A percentile compares a stretch with the other conserved stretches of the same genome.
These are phyloP conservation scores for Picea glauca DNA, from an alignment of 75 land plant genomes.

Conservation along the genomic window DNA sequence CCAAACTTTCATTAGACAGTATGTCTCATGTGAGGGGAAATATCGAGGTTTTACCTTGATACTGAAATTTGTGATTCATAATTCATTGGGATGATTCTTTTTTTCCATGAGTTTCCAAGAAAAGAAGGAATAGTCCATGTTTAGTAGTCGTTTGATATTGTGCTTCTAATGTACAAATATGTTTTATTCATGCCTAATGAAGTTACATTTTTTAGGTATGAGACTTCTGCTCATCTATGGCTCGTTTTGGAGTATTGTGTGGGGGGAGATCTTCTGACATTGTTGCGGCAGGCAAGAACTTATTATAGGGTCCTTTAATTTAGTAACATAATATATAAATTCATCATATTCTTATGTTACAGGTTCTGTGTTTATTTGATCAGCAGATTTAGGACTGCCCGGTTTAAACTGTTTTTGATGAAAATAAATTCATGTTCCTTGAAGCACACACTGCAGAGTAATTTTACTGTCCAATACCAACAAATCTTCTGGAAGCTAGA, in stretches of 20 bases:
- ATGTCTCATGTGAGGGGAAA: neutral
- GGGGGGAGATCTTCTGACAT: conserved; percentile 91
- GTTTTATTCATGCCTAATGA: neutral
- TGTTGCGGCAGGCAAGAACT: conserved; percentile 74
- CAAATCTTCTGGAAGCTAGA: neutral
- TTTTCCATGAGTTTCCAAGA: neutral
- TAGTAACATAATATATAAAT: neutral
- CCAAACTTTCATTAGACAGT: neutral
- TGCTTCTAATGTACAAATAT: neutral
- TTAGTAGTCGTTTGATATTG: too few relatives aligned
- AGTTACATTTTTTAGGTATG: conserved; percentile 63
- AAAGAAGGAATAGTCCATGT: neutral
- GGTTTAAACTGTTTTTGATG: neutral
- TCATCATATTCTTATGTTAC: neutral
- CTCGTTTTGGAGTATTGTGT: conserved; percentile 97
- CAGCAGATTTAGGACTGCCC: neutral
- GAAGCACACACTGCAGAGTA: neutral
- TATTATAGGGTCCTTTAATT: neutral
- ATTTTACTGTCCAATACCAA: too few relatives aligned
- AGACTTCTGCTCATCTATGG: conserved; percentile 96
- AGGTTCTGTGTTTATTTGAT: neutral
- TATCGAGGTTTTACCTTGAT: neutral
- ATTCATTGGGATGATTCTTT: neutral
- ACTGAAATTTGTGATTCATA: neutral
- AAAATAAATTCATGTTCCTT: neutral